These are phyloP conservation scores for Naegleria gruberi DNA, from an alignment of 208 protist species.

Conservation along the genomic window DNA sequence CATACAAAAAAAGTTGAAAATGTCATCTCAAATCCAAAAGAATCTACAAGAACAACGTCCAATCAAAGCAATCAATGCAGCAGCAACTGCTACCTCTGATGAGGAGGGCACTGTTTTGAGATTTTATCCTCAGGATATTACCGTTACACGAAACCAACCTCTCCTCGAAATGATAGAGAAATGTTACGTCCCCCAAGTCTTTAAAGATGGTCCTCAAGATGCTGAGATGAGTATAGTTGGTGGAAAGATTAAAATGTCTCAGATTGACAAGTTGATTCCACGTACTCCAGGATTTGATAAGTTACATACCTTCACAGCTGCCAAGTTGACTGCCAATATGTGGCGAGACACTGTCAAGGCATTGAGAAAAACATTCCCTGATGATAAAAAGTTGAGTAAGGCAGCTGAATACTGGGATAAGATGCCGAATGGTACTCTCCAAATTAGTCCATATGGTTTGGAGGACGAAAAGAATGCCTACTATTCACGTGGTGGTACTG, in stretches of 20 bases:
- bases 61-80: too few relatives aligned
- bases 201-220: neutral
- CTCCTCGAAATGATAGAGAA: neutral
- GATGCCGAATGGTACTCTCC: neutral
- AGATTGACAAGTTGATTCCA: neutral
- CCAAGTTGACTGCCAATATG: neutral
- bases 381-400: neutral
- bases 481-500: neutral
- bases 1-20: too few relatives aligned
- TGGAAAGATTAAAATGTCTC: neutral
- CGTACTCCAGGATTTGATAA: neutral
- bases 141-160: neutral
- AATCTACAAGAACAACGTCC: too few relatives aligned
- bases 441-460: neutral
- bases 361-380: neutral
- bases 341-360: neutral
- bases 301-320: neutral
- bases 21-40: too few relatives aligned
- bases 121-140: neutral
- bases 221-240: neutral
- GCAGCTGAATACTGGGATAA: neutral
- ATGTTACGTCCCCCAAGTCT: neutral
- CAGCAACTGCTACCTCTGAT: too few relatives aligned
- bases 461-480: neutral
- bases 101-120: neutral